Base-by-base conservation (phyloP, 1,284 basidiomycete genomes). In the Stygiomarasmius scandens region DNA sequence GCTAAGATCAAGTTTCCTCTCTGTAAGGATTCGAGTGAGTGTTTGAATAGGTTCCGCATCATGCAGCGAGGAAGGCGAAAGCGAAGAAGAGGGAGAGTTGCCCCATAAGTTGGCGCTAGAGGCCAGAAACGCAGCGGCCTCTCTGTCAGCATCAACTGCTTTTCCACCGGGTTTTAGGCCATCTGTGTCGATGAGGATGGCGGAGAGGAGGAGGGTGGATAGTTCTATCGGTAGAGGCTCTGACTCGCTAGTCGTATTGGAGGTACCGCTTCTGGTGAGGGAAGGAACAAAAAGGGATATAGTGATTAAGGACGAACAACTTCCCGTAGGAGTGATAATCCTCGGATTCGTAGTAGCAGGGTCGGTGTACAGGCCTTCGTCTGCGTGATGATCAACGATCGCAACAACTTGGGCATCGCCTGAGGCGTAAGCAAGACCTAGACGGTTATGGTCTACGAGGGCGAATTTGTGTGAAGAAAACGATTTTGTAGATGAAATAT, bases 331-430 rank as follows among this genome's bases (percentile, higher is more conserved):
- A 2, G 74, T 70, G 56, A 97, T 80, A 52, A 85, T 72, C 19
- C 95, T 83, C 2, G 90, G 87, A 10, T 79, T 69, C 8, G 38
- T 32, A 12, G 12, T 32, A 0, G 93, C 92, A 3, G 77, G 75
- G 56, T 81, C 80, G 4, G 68, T 68, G 69, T 96, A 85, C 2
- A 81, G 74, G 0, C 82, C 80, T 64, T 96, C 95, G 72, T 98
- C 95, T 44, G 83, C 87, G 71, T 99, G 96, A 69, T 99, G 96
- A 71, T 99, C 96, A n/a, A 99, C 75, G 52, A 98, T 79, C 2
- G 90, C 87, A 1, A 85, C 77, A 3, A 98, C 93, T 9, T 5
- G 78, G 70, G 27, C 32, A 44, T 78, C 72, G 25, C 73, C 68
- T 8, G 63, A 55, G 1, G 74, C 66, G 67, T 89, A 90, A 3